phyloP scores from a whole-genome alignment of 2,329 filamentous ascomycete genomes.

The Fusarium zealandicum region DNA sequence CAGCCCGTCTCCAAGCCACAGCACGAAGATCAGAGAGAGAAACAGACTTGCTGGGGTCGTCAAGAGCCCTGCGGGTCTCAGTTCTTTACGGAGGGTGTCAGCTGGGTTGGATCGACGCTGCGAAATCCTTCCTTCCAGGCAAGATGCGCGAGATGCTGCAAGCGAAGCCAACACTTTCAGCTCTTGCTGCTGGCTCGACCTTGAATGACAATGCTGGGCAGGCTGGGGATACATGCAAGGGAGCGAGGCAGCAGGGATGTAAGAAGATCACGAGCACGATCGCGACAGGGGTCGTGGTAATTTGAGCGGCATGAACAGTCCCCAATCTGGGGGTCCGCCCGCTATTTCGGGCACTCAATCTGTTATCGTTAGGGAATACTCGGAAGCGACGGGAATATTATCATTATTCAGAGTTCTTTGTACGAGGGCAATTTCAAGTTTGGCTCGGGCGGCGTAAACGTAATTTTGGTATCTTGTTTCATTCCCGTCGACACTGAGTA shows the following conservation, averaged over 20 bases:
- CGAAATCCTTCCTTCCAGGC: slow-evolving; percentile 17
- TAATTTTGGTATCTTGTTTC: slow-evolving; percentile 40
- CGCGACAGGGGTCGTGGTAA: slow-evolving; percentile 33
- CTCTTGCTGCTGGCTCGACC: not conserved
- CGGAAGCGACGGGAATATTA: not conserved
- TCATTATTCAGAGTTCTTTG: not conserved
- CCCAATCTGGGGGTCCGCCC: slow-evolving; percentile 9
- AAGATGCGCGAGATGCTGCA: slow-evolving; percentile 8
- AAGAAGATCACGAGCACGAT: slow-evolving; percentile 40
- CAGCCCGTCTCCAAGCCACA: slow-evolving; percentile 23
- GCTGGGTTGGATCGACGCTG: slow-evolving; percentile 30
- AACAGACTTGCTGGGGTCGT: not conserved
- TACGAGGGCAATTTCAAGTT: slow-evolving; percentile 6
- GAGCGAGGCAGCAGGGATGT: slow-evolving; percentile 33
- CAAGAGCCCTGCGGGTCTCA: slow-evolving; percentile 26
- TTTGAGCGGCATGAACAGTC: slow-evolving; percentile 28
- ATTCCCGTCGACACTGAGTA: slow-evolving; percentile 41
- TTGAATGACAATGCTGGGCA: slow-evolving; percentile 18
- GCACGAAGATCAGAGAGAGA: not conserved
- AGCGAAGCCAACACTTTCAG: slow-evolving; percentile 1
- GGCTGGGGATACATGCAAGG: slow-evolving; percentile 25
- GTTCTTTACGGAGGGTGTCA: slow-evolving; percentile 28
- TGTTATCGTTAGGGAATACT: slow-evolving; percentile 10
- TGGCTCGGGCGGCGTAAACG: slow-evolving; percentile 28
- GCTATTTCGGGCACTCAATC: slow-evolving; percentile 8